phyloP scores from a whole-genome alignment of 2,329 filamentous ascomycete genomes.

The Pseudopyricularia cyperi region DNA sequence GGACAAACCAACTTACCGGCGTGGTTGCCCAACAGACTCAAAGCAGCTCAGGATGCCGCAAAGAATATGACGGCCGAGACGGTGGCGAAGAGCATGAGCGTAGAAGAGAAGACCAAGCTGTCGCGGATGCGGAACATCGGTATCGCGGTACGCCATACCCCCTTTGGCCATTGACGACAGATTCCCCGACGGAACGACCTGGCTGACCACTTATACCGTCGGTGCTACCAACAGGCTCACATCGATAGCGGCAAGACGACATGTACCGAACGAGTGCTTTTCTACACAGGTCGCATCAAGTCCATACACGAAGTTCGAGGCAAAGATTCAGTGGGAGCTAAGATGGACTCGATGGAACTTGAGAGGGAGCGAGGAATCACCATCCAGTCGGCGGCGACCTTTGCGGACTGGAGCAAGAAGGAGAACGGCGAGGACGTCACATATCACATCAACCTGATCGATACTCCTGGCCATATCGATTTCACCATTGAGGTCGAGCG shows the following conservation, averaged over 20 bases:
- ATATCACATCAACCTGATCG: constrained; percentile 97
- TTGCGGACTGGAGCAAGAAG: constrained; percentile 90
- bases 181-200: neutral
- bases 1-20: neutral
- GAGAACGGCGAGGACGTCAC: constrained; percentile 67
- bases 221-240: constrained; percentile 52
- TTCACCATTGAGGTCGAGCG: constrained; percentile 98
- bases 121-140: constrained; percentile 88
- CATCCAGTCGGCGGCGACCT: constrained; percentile 95
- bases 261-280: constrained; percentile 88
- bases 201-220: neutral
- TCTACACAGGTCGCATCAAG: constrained; percentile 95
- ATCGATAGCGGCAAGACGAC: constrained; percentile 99
- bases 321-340: constrained; percentile 88
- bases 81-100: constrained; percentile 67
- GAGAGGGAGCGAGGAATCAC: constrained; percentile 98
- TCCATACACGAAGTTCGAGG: constrained; percentile 94
- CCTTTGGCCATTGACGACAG: neutral
- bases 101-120: constrained; percentile 65
- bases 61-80: constrained; percentile 39
- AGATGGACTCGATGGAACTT: constrained; percentile 99
- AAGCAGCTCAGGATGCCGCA: constrained; percentile 38
- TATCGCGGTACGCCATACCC: constrained; percentile 59
- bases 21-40: constrained; percentile 20
- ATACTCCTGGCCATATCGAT: constrained; percentile 96